A percentile compares a stretch with the other conserved stretches of the same genome.
Conservation (phyloP, 106 monocot genomes). For the Apostasia shenzhenica region DNA sequence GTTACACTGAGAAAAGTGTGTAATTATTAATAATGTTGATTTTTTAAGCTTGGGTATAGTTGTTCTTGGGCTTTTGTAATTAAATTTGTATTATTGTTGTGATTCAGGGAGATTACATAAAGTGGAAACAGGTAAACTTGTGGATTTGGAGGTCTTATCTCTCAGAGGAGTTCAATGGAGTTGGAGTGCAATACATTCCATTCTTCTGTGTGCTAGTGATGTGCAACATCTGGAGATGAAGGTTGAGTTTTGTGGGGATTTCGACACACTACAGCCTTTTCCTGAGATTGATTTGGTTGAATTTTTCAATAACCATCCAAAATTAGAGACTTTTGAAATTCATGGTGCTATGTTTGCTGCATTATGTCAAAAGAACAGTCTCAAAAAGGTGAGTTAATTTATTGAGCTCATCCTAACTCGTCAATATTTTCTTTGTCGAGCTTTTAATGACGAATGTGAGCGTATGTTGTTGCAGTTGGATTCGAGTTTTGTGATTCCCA, state of each 20-base stretch:
- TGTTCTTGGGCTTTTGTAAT: background rate
- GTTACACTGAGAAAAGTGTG: too few species aligned
- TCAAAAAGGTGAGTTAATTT: conserved; percentile 47
- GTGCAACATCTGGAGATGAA: conserved; percentile 86
- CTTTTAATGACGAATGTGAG: background rate
- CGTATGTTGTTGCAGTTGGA: conserved; percentile 49
- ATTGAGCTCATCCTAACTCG: background rate
- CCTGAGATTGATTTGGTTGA: conserved; percentile 77
- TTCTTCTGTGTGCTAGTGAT: conserved; percentile 57
- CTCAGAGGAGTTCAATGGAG: conserved; percentile 87
- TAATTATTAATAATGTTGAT: background rate
- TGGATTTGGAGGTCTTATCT: conserved; percentile 47
- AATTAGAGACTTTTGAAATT: conserved; percentile 74
- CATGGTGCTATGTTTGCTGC: conserved; percentile 97
- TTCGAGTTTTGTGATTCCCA: conserved; percentile 61
- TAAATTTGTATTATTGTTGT: background rate
- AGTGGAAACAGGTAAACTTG: conserved; percentile 66
- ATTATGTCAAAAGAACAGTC: conserved; percentile 77
- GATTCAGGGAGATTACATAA: conserved; percentile 53
- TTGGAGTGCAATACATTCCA: conserved; percentile 64
- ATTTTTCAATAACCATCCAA: conserved; percentile 78
- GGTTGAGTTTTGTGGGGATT: conserved; percentile 86
- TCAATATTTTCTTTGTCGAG: background rate
- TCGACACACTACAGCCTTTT: conserved; percentile 61
- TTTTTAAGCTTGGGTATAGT: background rate